A percentile compares a stretch with the other conserved stretches of the same genome.
These are phyloP conservation scores for Cornus kousa DNA, from an alignment of 148 eudicot species.

Conservation along the genomic window DNA sequence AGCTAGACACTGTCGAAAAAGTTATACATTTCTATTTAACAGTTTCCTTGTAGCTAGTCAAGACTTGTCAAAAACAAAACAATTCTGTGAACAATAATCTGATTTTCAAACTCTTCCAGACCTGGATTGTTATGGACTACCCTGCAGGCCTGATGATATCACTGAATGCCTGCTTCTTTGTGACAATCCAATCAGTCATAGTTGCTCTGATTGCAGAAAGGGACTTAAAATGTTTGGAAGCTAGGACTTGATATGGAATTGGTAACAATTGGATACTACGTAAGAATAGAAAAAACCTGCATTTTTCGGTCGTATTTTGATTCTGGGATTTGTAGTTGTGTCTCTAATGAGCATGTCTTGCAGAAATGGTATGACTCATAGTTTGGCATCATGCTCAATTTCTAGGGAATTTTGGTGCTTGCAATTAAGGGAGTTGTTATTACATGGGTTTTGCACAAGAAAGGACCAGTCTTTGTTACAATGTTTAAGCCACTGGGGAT, in stretches of 20 bases:
- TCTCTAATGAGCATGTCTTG: too few relatives aligned
- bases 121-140: background rate
- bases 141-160: background rate
- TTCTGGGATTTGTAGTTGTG: too few relatives aligned
- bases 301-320: too few relatives aligned
- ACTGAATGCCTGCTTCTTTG: background rate
- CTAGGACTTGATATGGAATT: background rate
- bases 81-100: too few relatives aligned
- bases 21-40: too few relatives aligned
- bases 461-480: background rate
- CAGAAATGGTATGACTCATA: too few relatives aligned
- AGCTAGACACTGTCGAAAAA: too few relatives aligned
- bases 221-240: background rate
- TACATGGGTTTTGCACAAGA: background rate
- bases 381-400: too few relatives aligned
- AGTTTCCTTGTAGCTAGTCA: too few relatives aligned
- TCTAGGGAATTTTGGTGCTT: too few relatives aligned
- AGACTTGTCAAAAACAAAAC: too few relatives aligned
- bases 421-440: background rate
- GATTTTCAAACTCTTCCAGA: background rate
- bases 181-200: background rate
- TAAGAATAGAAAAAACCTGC: background rate
- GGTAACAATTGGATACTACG: background rate
- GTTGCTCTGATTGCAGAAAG: background rate
- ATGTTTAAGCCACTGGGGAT: background rate